These are phyloP conservation scores for Scytalidium sp. DNA, from an alignment of 2,329 filamentous ascomycete species.

Conservation along the genomic window DNA sequence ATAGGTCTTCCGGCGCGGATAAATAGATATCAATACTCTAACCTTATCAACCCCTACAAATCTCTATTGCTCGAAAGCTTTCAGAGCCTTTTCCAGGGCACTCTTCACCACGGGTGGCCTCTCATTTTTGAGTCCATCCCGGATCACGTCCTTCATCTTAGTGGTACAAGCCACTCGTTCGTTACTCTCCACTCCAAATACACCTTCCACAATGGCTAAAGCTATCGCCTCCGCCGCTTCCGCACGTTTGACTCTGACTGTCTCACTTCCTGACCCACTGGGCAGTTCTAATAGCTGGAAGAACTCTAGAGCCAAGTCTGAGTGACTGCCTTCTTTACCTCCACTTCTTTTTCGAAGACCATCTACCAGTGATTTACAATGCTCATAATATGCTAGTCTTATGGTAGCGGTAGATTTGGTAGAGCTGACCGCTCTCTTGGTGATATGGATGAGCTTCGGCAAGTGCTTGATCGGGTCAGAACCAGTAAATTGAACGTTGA, in stretches of 20 bases:
- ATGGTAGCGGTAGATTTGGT: conserved; percentile 25
- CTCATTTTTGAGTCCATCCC: conserved; percentile 21
- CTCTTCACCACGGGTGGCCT: conserved; percentile 22
- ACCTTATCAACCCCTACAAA: no score
- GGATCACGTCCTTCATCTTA: conserved; percentile 17
- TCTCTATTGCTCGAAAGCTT: conserved; percentile 15
- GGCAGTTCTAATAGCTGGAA: conserved; percentile 24
- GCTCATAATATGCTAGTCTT: conserved; percentile 25
- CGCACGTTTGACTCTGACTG: conserved; percentile 25
- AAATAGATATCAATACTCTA: no score
- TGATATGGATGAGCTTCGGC: conserved; percentile 19
- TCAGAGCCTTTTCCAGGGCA: conserved; percentile 20
- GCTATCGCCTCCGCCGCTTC: conserved; percentile 28
- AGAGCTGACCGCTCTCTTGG: conserved; percentile 19
- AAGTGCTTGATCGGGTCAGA: conserved; percentile 21
- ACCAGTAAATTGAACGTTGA: conserved; percentile 23
- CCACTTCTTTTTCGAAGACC: conserved; percentile 21
- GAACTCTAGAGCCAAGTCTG: conserved; percentile 18
- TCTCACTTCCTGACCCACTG: conserved; percentile 27
- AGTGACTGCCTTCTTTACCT: conserved; percentile 12
- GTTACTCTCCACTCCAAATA: conserved; percentile 23
- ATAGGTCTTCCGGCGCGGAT: no score
- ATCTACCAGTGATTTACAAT: conserved; percentile 24
- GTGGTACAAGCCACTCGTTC: conserved; percentile 15
- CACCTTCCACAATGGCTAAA: conserved; percentile 18